phyloP scores from a whole-genome alignment of 2,329 filamentous ascomycete genomes.

The Fusarium scirpi region DNA sequence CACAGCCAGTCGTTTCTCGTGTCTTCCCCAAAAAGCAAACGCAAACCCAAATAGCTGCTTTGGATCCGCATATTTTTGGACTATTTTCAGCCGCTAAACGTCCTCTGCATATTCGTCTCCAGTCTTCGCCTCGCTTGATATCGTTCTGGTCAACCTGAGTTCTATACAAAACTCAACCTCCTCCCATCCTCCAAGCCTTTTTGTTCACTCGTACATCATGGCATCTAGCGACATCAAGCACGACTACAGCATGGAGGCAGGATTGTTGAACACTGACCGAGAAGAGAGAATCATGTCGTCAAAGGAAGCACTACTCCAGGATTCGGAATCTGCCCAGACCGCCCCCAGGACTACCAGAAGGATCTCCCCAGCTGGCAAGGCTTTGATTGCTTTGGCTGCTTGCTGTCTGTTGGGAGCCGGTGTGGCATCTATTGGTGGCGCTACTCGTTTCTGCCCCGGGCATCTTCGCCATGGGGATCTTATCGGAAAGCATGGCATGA shows the following conservation, averaged over 20 bases:
- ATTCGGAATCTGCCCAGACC: constrained; percentile 40
- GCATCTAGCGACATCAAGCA: constrained; percentile 42
- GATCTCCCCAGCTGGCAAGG: constrained; percentile 43
- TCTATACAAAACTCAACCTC: constrained; percentile 45
- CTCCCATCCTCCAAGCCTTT: constrained; percentile 25
- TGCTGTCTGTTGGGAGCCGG: constrained; percentile 44
- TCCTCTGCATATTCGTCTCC: constrained; percentile 40
- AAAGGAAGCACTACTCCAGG: constrained; percentile 46
- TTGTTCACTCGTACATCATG: constrained; percentile 34
- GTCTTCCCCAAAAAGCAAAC: constrained; percentile 36
- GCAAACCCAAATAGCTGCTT: constrained; percentile 35
- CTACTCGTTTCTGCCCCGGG: constrained; percentile 43
- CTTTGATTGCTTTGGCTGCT: constrained; percentile 42
- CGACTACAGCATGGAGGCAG: constrained; percentile 48
- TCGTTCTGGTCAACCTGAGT: constrained; percentile 29
- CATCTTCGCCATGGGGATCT: constrained; percentile 43
- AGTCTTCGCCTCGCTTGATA: constrained; percentile 36
- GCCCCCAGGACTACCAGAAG: constrained; percentile 26
- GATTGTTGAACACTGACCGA: constrained; percentile 47
- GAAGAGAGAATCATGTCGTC: constrained; percentile 47
- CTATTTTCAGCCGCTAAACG: constrained; percentile 43
- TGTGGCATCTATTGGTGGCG: constrained; percentile 42
- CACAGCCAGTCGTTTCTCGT: constrained; percentile 43
- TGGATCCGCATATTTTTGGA: constrained; percentile 39
- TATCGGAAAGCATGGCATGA: constrained; percentile 40